phyloP scores from a whole-genome alignment of 1,284 basidiomycete species.

The Tranzscheliella williamsii region DNA sequence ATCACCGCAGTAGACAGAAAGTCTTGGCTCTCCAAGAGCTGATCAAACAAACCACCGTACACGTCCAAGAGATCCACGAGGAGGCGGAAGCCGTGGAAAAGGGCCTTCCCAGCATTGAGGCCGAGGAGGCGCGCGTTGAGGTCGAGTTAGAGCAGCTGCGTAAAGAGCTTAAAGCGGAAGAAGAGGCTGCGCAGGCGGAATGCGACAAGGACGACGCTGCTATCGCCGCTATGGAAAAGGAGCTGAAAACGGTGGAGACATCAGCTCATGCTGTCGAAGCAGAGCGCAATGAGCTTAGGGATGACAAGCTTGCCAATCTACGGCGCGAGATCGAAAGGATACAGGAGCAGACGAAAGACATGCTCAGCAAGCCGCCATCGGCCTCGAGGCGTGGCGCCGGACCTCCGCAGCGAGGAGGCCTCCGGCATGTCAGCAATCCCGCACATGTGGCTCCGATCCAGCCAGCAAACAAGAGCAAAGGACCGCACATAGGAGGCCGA shows the following conservation, averaged over 20 bases:
- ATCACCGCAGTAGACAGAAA: slow-evolving; percentile 50
- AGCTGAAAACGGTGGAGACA: slow-evolving; percentile 23
- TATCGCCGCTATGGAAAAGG: slow-evolving; percentile 30
- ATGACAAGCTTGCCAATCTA: slow-evolving; percentile 24
- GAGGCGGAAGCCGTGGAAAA: slow-evolving; percentile 40
- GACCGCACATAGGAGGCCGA: slow-evolving; percentile 9
- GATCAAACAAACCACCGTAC: slow-evolving; percentile 47
- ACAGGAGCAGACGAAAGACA: slow-evolving; percentile 23
- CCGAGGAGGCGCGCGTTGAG: slow-evolving; percentile 21
- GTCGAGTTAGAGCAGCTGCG: slow-evolving; percentile 17
- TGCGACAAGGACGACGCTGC: slow-evolving; percentile 35
- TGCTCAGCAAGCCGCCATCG: slow-evolving; percentile 4
- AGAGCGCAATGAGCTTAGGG: slow-evolving; percentile 29
- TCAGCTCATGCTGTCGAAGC: slow-evolving; percentile 17
- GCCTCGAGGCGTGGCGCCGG: background rate
- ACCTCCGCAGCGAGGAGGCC: slow-evolving; percentile 16
- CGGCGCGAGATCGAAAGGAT: slow-evolving; percentile 31
- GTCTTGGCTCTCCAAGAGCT: slow-evolving; percentile 50
- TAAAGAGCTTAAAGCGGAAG: slow-evolving; percentile 30
- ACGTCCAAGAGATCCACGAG: slow-evolving; percentile 39
- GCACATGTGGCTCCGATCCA: slow-evolving; percentile 6
- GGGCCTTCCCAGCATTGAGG: slow-evolving; percentile 36
- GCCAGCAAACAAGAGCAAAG: slow-evolving; percentile 16
- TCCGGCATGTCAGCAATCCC: slow-evolving; percentile 26
- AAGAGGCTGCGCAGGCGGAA: slow-evolving; percentile 18